phyloP scores from a whole-genome alignment of 2,329 filamentous ascomycete genomes.

The Ascochyta lentis region DNA sequence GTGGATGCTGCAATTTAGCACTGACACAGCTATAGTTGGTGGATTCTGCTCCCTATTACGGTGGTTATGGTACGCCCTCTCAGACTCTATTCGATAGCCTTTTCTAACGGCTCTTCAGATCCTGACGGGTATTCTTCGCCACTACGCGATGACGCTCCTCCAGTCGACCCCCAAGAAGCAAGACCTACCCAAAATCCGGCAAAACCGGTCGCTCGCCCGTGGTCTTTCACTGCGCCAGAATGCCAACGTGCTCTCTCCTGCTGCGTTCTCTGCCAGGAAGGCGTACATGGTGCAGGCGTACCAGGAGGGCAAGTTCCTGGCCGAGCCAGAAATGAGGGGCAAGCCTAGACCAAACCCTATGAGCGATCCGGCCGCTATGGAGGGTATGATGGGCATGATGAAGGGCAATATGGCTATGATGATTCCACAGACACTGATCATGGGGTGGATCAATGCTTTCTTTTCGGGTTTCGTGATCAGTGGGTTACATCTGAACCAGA shows the following conservation, averaged over 20 bases:
- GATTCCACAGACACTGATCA: slow-evolving; percentile 96
- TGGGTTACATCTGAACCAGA: slow-evolving; percentile 44
- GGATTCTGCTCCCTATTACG: slow-evolving; percentile 97
- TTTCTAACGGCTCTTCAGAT: slow-evolving; percentile 61
- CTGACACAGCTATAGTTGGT: slow-evolving; percentile 72
- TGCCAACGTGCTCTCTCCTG: slow-evolving; percentile 76
- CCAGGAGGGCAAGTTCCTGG: slow-evolving; percentile 86
- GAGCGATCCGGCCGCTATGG: slow-evolving; percentile 95
- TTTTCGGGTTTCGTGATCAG: slow-evolving; percentile 98
- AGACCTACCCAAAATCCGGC: slow-evolving; percentile 76
- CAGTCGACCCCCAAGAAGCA: slow-evolving; percentile 82
- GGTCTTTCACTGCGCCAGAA: slow-evolving; percentile 86
- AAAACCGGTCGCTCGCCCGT: slow-evolving; percentile 82
- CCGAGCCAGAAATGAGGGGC: slow-evolving; percentile 83
- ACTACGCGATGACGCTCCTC: slow-evolving; percentile 95
- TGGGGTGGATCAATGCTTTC: slow-evolving; percentile 99
- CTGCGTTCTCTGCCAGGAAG: slow-evolving; percentile 80
- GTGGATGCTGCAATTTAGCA: slow-evolving; percentile 1
- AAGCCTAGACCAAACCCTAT: slow-evolving; percentile 93
- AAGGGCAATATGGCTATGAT: slow-evolving; percentile 99
- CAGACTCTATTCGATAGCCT: background rate
- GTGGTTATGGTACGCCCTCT: slow-evolving; percentile 79
- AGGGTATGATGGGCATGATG: slow-evolving; percentile 99
- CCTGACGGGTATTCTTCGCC: slow-evolving; percentile 90
- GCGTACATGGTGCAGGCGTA: slow-evolving; percentile 80